These are phyloP conservation scores for Alternaria sp. DNA, from an alignment of 2,329 filamentous ascomycete genomes.

Conservation along the genomic window DNA sequence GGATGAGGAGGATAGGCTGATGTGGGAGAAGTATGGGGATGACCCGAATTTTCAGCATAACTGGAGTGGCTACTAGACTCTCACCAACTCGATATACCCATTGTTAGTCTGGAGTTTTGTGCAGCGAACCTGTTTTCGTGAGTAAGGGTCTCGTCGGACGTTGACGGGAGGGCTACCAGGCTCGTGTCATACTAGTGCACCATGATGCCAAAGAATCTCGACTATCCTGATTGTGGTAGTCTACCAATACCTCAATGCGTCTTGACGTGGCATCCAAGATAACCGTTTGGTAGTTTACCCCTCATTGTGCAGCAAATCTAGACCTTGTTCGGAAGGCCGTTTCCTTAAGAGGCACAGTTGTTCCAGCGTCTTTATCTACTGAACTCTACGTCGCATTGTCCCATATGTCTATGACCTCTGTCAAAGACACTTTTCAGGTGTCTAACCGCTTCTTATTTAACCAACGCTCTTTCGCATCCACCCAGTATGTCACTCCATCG, in stretches of 20 bases:
- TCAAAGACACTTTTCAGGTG: not conserved
- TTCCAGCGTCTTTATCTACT: not conserved
- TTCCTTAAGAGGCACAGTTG: not conserved
- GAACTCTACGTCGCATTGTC: too few species aligned
- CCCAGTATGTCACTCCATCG: not conserved
- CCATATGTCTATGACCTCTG: rapidly evolving
- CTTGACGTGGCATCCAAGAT: not conserved
- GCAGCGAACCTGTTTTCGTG: not conserved
- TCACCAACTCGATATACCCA: too few species aligned
- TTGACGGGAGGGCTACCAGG: not conserved
- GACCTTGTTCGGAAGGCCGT: not conserved
- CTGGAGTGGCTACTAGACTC: not conserved
- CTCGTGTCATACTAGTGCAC: not conserved
- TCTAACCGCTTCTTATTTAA: not conserved
- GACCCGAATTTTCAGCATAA: too few species aligned
- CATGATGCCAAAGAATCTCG: not conserved
- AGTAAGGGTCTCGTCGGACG: not conserved
- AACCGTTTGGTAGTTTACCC: not conserved
- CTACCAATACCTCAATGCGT: not conserved
- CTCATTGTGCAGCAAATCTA: not conserved
- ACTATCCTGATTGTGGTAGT: not conserved
- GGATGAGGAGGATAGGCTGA: not conserved
- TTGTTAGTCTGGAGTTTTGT: too few species aligned
- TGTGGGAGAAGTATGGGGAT: not conserved
- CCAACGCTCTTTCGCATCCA: not conserved